phyloP scores from a whole-genome alignment of 176 grass and related monocot species.

The Raddia guianensis region DNA sequence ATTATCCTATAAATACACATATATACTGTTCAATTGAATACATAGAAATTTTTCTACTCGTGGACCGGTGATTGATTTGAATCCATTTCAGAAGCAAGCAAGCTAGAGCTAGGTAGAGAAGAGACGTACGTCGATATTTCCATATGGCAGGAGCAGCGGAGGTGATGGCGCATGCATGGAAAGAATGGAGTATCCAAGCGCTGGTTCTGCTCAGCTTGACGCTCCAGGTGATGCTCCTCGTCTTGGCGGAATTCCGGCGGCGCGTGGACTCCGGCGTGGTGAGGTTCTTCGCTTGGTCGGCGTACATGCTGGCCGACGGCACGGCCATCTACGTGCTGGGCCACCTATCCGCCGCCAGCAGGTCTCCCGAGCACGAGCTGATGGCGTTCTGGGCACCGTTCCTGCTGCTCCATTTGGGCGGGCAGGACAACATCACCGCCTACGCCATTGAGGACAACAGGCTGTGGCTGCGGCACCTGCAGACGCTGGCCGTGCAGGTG shows the following conservation, averaged over 20 bases:
- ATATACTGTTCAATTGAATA: too few species aligned
- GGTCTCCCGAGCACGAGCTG: background rate
- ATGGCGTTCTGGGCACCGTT: background rate
- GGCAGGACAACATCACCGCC: slow-evolving; percentile 28
- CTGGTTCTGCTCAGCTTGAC: slow-evolving; percentile 16
- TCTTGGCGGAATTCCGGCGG: slow-evolving; percentile 21
- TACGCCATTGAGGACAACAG: background rate
- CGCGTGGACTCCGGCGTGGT: background rate
- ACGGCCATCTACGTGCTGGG: background rate
- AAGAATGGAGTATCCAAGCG: slow-evolving; percentile 28
- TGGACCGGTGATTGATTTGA: too few species aligned
- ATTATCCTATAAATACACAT: too few species aligned
- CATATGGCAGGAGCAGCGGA: background rate
- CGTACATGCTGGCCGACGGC: slow-evolving; percentile 21
- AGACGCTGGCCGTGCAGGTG: background rate
- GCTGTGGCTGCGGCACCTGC: background rate
- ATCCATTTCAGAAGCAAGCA: too few species aligned
- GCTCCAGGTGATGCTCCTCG: background rate
- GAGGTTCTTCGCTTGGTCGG: background rate
- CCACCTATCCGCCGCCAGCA: slow-evolving; percentile 2
- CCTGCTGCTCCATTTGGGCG: slow-evolving; percentile 10
- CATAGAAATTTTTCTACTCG: too few species aligned
- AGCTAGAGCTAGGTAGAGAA: too few species aligned
- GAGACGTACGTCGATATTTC: too few species aligned
- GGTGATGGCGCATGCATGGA: background rate